A percentile compares a stretch with the other conserved stretches of the same genome.
These are phyloP conservation scores for Yamadazyma takamatsuzukensis DNA, from an alignment of 805 yeast species.

Conservation along the genomic window DNA sequence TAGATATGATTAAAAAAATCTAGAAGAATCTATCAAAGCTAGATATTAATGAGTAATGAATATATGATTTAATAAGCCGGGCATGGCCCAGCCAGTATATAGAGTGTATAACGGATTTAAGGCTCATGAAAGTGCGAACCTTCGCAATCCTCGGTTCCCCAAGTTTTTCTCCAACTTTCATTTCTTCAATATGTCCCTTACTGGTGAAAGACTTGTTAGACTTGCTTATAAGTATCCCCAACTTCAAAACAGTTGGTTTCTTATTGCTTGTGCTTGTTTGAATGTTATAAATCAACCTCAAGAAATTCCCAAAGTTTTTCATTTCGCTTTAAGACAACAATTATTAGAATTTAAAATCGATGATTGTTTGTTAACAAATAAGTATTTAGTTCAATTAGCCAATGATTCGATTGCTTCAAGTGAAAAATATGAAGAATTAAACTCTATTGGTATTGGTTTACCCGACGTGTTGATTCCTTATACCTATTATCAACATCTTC, in stretches of 20 bases:
- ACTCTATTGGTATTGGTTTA: conserved; percentile 38
- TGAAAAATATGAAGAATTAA: conserved; percentile 34
- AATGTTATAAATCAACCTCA: conserved; percentile 80
- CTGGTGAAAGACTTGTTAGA: conserved; percentile 51
- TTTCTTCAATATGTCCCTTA: conserved; percentile 17
- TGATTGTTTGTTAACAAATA: conserved; percentile 27
- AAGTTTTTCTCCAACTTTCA: conserved; percentile 1
- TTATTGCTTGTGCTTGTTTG: conserved; percentile 75
- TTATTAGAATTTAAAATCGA: conserved; percentile 29
- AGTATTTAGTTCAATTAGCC: conserved; percentile 31
- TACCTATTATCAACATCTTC: conserved; percentile 34
- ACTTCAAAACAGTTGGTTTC: conserved; percentile 64
- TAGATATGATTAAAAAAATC: no score
- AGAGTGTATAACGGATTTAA: no score
- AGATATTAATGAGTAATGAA: no score
- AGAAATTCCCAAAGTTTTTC: conserved; percentile 72
- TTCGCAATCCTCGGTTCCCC: background rate
- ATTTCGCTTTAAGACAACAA: conserved; percentile 56
- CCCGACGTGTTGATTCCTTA: conserved; percentile 42
- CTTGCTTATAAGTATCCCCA: conserved; percentile 53
- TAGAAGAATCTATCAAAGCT: no score
- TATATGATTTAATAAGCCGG: no score
- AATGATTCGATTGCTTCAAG: conserved; percentile 38
- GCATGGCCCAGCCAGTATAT: no score
- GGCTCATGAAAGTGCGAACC: no score